phyloP scores from a whole-genome alignment of 208 protist genomes.

The Borovskyia barvae region DNA sequence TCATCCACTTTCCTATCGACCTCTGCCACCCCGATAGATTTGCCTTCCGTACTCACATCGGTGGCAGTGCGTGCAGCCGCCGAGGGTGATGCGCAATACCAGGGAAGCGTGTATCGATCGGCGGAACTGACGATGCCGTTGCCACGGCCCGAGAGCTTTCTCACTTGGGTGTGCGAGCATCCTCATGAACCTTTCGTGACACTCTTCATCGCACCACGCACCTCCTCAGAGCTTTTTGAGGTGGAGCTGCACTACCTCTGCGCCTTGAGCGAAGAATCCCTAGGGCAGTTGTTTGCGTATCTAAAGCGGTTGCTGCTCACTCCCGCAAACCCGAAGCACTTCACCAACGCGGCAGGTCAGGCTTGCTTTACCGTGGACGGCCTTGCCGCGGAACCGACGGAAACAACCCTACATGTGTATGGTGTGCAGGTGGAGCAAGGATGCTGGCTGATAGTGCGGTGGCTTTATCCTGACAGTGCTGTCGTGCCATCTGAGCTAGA shows the following conservation, averaged over 20 bases:
- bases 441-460: slow-evolving; percentile 50
- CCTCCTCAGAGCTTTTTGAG: slow-evolving; percentile 31
- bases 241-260: slow-evolving; percentile 46
- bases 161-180: slow-evolving; percentile 53
- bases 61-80: slow-evolving; percentile 1
- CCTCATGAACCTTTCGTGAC: slow-evolving; percentile 34
- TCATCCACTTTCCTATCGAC: not conserved
- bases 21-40: not conserved
- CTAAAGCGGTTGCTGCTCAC: slow-evolving; percentile 33
- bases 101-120: slow-evolving; percentile 30
- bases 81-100: not conserved
- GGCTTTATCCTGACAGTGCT: slow-evolving; percentile 25
- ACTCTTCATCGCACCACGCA: slow-evolving; percentile 28
- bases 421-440: slow-evolving; percentile 21
- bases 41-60: not conserved
- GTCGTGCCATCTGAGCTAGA: slow-evolving; percentile 35
- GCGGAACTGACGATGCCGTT: slow-evolving; percentile 29
- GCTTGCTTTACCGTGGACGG: slow-evolving; percentile 29
- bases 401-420: slow-evolving; percentile 39
- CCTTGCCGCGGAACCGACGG: slow-evolving; percentile 16
- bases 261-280: slow-evolving; percentile 5
- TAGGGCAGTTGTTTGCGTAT: slow-evolving; percentile 22
- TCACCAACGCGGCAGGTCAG: slow-evolving; percentile 23
- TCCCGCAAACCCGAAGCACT: slow-evolving; percentile 2
- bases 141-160: slow-evolving; percentile 35